Evolutionary conservation across 768 basidiomycete species (phyloP).

Genomic region (Trametes cubensis): DNA sequence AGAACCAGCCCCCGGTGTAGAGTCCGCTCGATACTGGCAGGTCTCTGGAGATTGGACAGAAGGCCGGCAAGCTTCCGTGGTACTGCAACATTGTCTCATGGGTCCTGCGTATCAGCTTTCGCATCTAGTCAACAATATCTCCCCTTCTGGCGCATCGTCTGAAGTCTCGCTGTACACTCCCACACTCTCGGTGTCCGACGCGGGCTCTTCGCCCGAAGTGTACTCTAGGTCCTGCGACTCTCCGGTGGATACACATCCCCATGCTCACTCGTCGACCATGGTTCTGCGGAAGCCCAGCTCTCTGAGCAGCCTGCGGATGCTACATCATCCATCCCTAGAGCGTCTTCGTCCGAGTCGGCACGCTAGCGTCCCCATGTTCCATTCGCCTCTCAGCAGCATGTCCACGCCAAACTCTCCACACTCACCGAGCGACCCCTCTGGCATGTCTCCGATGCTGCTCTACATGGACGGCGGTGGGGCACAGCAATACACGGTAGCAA

Average conservation of each 20-base stretch:
- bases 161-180: constrained; percentile 15
- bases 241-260: neutral
- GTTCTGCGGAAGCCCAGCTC: constrained; percentile 18
- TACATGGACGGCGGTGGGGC: constrained; percentile 2
- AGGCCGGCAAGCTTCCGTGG: constrained; percentile 63
- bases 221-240: constrained; percentile 20
- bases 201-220: constrained; percentile 20
- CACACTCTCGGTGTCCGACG: constrained; percentile 17
- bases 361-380: constrained; percentile 16
- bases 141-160: constrained; percentile 3
- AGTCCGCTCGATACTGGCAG: constrained; percentile 50
- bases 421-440: constrained; percentile 3
- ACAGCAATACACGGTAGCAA: neutral
- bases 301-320: constrained; percentile 19
- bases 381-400: constrained; percentile 18
- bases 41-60: constrained; percentile 78
- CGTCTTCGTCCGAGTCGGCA: constrained; percentile 16
- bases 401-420: constrained; percentile 18
- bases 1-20: constrained; percentile 20
- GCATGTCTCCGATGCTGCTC: constrained; percentile 6
- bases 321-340: constrained; percentile 22
- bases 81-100: constrained; percentile 64
- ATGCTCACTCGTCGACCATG: constrained; percentile 3
- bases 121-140: constrained; percentile 55
- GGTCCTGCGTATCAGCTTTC: constrained; percentile 65